These are phyloP conservation scores for Coelastrella sp. DNA, from an alignment of 139 green algal species.

Conservation along the genomic window DNA sequence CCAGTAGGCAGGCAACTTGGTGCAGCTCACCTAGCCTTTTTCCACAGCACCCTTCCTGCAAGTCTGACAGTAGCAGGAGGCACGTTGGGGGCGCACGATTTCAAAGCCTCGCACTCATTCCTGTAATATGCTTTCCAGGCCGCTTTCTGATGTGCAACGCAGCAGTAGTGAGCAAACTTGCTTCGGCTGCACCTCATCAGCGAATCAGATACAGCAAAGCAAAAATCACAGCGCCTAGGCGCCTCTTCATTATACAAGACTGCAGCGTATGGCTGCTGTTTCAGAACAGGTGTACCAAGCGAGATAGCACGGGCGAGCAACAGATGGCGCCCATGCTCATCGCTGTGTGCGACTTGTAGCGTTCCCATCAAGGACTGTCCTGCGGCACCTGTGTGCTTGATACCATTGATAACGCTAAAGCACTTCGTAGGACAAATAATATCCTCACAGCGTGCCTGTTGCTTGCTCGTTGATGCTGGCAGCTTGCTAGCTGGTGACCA, in stretches of 20 bases:
- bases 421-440: no score
- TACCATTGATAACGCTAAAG: no score
- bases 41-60: slow-evolving; percentile 68
- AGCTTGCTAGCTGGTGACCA: no score
- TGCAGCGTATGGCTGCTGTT: slow-evolving; percentile 51
- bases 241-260: slow-evolving; percentile 60
- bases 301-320: slow-evolving; percentile 40
- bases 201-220: slow-evolving; percentile 24
- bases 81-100: slow-evolving; percentile 54
- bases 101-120: slow-evolving; percentile 73
- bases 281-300: slow-evolving; percentile 49
- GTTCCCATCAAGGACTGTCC: neutral
- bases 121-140: slow-evolving; percentile 70
- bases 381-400: neutral
- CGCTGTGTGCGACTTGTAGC: neutral
- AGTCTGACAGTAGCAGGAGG: slow-evolving; percentile 73
- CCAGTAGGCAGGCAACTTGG: no score
- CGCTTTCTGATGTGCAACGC: slow-evolving; percentile 62
- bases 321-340: slow-evolving; percentile 57
- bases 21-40: slow-evolving; percentile 47
- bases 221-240: slow-evolving; percentile 58
- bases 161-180: slow-evolving; percentile 68
- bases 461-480: no score
- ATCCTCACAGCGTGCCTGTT: no score
- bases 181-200: slow-evolving; percentile 66